Evolutionary conservation across 495 filamentous ascomycete species (phyloP).

Genomic region (Cryomyces minteri): DNA sequence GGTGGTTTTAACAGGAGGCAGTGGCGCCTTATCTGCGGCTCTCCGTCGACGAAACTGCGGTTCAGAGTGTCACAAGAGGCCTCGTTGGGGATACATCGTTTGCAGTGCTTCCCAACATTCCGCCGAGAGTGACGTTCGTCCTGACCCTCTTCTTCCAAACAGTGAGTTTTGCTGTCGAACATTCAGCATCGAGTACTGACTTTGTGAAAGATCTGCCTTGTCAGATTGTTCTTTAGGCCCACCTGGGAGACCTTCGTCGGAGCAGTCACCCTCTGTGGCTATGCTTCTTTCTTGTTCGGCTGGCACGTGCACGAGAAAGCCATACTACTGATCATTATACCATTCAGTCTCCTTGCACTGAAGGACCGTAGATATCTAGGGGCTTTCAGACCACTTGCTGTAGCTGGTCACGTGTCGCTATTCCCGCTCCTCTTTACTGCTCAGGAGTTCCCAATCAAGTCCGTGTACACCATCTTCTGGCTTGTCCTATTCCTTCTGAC

Average conservation of each 20-base stretch:
- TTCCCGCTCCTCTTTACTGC: slow-evolving; percentile 75
- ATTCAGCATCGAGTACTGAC: slow-evolving; percentile 6
- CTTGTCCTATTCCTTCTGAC: slow-evolving; percentile 65
- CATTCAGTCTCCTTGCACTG: slow-evolving; percentile 85
- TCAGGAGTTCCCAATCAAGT: slow-evolving; percentile 84
- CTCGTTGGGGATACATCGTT: slow-evolving; percentile 92
- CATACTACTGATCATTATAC: slow-evolving; percentile 82
- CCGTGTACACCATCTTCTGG: slow-evolving; percentile 85
- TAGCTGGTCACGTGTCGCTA: slow-evolving; percentile 85
- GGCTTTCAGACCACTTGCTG: slow-evolving; percentile 80
- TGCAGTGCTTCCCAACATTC: slow-evolving; percentile 76
- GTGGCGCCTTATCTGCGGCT: slow-evolving; percentile 70
- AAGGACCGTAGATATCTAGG: slow-evolving; percentile 81
- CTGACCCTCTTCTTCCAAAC: slow-evolving; percentile 71
- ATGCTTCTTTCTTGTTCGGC: slow-evolving; percentile 90
- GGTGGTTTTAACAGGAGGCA: slow-evolving; percentile 8
- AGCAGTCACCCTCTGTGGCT: slow-evolving; percentile 84
- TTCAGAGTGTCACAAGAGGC: slow-evolving; percentile 79
- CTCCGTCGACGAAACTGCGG: slow-evolving; percentile 47
- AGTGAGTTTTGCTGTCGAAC: slow-evolving; percentile 21
- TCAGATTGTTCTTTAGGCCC: slow-evolving; percentile 66
- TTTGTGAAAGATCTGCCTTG: slow-evolving; percentile 38
- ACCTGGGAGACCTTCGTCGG: slow-evolving; percentile 79
- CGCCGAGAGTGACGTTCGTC: slow-evolving; percentile 58
- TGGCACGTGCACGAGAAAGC: slow-evolving; percentile 99